Percentiles rank a stretch among this genome's conserved stretches.
phyloP scores from a whole-genome alignment of 2,329 filamentous ascomycete species.

The Aspergillus jensenii region DNA sequence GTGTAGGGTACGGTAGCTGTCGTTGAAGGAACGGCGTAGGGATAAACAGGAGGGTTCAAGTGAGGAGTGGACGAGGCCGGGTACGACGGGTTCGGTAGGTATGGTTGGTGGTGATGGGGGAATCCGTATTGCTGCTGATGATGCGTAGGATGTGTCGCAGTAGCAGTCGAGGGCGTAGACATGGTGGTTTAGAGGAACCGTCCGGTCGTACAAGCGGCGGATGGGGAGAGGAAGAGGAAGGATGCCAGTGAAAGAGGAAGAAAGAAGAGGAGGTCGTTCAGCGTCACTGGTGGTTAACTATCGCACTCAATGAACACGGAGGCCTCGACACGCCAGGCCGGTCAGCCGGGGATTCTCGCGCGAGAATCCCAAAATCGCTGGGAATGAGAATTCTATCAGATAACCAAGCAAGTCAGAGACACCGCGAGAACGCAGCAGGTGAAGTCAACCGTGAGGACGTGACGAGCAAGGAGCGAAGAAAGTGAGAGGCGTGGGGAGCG shows the following conservation, averaged over 20 bases:
- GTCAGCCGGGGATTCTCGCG: slow-evolving; percentile 19
- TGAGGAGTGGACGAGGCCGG: slow-evolving; percentile 48
- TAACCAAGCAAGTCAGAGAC: background rate
- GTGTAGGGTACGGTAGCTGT: slow-evolving; percentile 33
- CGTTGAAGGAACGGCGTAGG: slow-evolving; percentile 39
- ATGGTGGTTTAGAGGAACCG: slow-evolving; percentile 49
- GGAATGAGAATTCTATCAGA: background rate
- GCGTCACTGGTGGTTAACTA: slow-evolving; percentile 18
- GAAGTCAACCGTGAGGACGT: slow-evolving; percentile 1
- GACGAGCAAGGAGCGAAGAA: slow-evolving; percentile 11
- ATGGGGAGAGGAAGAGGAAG: slow-evolving; percentile 14
- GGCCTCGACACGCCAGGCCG: slow-evolving; percentile 19
- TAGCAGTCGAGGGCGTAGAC: slow-evolving; percentile 80
- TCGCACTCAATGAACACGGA: slow-evolving; percentile 12
- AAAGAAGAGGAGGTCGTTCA: slow-evolving; percentile 12
- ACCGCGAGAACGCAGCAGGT: background rate
- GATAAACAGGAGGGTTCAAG: slow-evolving; percentile 44
- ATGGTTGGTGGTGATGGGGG: slow-evolving; percentile 56
- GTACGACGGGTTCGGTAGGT: slow-evolving; percentile 56
- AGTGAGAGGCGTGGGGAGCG: slow-evolving; percentile 24
- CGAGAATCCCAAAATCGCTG: slow-evolving; percentile 13
- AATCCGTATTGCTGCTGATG: slow-evolving; percentile 60
- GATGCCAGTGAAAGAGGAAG: slow-evolving; percentile 5
- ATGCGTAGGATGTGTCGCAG: slow-evolving; percentile 69
- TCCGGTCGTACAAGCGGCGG: slow-evolving; percentile 30